Conservation (phyloP, 2,329 filamentous ascomycete genomes). For the Penicillium italicum region DNA sequence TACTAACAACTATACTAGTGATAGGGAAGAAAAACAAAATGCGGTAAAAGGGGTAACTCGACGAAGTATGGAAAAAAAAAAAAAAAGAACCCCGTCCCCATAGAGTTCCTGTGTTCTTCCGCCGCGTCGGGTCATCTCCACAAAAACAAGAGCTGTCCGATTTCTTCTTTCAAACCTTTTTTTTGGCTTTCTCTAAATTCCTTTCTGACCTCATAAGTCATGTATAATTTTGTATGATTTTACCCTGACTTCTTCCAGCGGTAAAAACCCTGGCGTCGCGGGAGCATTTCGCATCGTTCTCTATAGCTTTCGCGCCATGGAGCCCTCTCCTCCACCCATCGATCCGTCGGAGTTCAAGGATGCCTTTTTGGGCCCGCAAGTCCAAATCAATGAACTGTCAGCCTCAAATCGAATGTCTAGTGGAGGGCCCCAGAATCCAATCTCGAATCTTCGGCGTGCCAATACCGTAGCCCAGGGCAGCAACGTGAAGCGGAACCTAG, state of each 20-base stretch:
- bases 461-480: conserved; percentile 39
- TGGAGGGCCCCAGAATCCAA: conserved; percentile 19
- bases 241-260: conserved; percentile 16
- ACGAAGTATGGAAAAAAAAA: background rate
- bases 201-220: conserved; percentile 5
- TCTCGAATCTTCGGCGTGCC: conserved; percentile 34
- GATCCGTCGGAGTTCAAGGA: conserved; percentile 17
- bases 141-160: conserved; percentile 24
- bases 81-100: background rate
- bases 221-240: conserved; percentile 5
- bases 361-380: conserved; percentile 15
- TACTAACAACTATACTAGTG: no score
- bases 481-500: conserved; percentile 29
- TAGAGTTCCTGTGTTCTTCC: conserved; percentile 1
- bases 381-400: conserved; percentile 19
- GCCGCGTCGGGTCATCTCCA: conserved; percentile 24
- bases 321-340: conserved; percentile 14
- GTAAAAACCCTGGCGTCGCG: conserved; percentile 5
- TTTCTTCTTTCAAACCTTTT: conserved; percentile 1
- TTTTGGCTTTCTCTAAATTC: background rate
- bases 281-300: conserved; percentile 1
- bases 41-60: background rate
- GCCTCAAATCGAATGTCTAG: conserved; percentile 7
- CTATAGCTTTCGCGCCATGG: conserved; percentile 20
- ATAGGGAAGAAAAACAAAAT: no score